phyloP scores from a whole-genome alignment of 2,329 filamentous ascomycete genomes.

The Ceratocystis eucalypticola region DNA sequence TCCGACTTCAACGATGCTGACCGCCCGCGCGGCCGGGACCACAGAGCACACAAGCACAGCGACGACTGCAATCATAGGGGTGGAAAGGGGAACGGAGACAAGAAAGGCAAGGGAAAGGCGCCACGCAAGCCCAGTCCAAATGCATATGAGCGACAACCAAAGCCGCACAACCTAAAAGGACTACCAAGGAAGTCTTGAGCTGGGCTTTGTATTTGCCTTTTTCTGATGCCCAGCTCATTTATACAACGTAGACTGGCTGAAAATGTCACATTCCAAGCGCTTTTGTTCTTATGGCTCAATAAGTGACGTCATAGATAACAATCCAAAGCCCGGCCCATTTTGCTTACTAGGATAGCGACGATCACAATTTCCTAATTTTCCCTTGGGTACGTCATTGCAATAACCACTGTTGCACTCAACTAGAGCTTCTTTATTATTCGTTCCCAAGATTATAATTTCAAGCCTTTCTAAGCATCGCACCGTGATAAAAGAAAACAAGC shows the following conservation, averaged over 20 bases:
- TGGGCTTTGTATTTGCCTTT: not conserved
- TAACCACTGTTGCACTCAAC: not conserved
- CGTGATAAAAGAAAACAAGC: not conserved
- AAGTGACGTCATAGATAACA: too few species aligned
- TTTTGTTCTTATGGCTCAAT: too few species aligned
- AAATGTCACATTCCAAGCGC: too few species aligned
- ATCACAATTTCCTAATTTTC: too few species aligned
- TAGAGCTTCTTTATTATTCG: not conserved
- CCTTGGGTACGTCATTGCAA: not conserved
- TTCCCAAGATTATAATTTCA: not conserved
- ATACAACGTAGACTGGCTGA: not conserved
- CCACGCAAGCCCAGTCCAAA: conserved; percentile 53
- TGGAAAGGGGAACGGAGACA: conserved; percentile 27
- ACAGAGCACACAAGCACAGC: not conserved
- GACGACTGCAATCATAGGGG: conserved; percentile 22
- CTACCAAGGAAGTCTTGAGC: not conserved
- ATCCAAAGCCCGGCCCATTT: too few species aligned
- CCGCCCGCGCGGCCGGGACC: conserved; percentile 21
- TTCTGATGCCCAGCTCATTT: not conserved
- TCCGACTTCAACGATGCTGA: conserved; percentile 26
- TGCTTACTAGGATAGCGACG: too few species aligned
- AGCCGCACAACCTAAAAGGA: conserved; percentile 13
- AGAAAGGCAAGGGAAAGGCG: conserved; percentile 30
- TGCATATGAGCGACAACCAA: conserved; percentile 61
- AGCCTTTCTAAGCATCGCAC: not conserved